Conservation (phyloP, 192 early-diverging fungal genomes). For the Coemansia asiatica region DNA sequence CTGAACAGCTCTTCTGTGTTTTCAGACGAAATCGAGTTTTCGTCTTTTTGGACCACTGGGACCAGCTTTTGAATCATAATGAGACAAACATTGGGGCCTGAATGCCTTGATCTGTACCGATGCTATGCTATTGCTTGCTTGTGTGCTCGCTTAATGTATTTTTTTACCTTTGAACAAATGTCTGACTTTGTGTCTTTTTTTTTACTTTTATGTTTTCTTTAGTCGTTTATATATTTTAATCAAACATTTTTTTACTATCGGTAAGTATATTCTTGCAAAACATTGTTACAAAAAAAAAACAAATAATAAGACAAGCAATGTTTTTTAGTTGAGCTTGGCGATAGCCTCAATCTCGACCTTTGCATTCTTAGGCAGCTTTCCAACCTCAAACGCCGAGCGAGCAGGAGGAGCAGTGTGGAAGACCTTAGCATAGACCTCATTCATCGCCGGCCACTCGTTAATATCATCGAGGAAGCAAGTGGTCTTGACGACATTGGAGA, state of each 20-base stretch:
- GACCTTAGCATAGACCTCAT: slow-evolving; percentile 82
- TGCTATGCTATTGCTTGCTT: background rate
- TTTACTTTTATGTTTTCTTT: slow-evolving; percentile 3
- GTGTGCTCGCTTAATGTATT: slow-evolving; percentile 3
- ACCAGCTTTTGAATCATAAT: slow-evolving; percentile 3
- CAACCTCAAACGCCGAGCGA: slow-evolving; percentile 83
- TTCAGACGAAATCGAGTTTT: slow-evolving; percentile 25
- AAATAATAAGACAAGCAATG: background rate
- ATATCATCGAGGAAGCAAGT: slow-evolving; percentile 92
- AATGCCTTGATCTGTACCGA: too few species aligned
- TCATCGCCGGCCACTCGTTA: slow-evolving; percentile 89
- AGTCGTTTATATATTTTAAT: background rate
- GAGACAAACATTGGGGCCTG: too few species aligned
- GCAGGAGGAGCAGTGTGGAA: slow-evolving; percentile 69
- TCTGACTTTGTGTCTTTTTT: slow-evolving; percentile 2
- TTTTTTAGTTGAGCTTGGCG: slow-evolving; percentile 60
- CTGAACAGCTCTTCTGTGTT: slow-evolving; percentile 20
- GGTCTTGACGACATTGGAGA: slow-evolving; percentile 91
- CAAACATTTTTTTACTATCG: too few species aligned
- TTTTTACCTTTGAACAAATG: background rate
- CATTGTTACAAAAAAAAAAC: slow-evolving; percentile 3
- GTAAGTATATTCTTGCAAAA: too few species aligned
- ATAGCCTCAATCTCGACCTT: slow-evolving; percentile 93
- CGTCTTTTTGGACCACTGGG: slow-evolving; percentile 22
- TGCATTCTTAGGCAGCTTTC: slow-evolving; percentile 86